phyloP scores from a whole-genome alignment of 2,329 filamentous ascomycete species.

The Pseudocercospora cruenta region DNA sequence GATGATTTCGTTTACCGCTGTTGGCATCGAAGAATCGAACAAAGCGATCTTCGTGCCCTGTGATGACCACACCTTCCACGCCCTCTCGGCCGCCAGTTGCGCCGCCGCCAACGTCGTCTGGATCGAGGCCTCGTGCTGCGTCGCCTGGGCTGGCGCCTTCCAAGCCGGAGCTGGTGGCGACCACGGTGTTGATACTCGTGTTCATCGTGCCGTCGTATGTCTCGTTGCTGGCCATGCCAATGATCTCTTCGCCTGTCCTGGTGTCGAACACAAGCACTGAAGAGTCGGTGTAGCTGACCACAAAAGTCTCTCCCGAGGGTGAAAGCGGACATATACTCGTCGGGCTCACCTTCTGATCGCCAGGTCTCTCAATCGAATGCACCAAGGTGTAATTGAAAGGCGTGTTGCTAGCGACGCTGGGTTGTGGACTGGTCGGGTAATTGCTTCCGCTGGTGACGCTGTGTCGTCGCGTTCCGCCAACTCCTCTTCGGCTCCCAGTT shows the following conservation, averaged over 20 bases:
- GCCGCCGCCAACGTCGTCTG: slow-evolving; percentile 74
- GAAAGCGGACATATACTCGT: slow-evolving; percentile 94
- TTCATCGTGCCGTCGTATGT: slow-evolving; percentile 87
- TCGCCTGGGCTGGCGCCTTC: slow-evolving; percentile 64
- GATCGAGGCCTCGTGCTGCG: slow-evolving; percentile 67
- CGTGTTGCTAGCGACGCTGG: slow-evolving; percentile 79
- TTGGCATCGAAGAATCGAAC: slow-evolving; percentile 98
- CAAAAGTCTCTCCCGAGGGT: slow-evolving; percentile 80
- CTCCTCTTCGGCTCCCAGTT: slow-evolving; percentile 68
- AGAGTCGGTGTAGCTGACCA: slow-evolving; percentile 89
- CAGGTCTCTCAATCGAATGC: slow-evolving; percentile 76
- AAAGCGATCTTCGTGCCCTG: slow-evolving; percentile 93
- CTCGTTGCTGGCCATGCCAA: slow-evolving; percentile 89
- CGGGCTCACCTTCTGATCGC: slow-evolving; percentile 62
- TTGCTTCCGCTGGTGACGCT: slow-evolving; percentile 93
- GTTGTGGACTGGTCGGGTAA: slow-evolving; percentile 87
- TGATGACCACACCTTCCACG: slow-evolving; percentile 92
- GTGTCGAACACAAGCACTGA: slow-evolving; percentile 92
- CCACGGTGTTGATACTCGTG: slow-evolving; percentile 85
- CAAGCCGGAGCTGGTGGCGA: slow-evolving; percentile 75
- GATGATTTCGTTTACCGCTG: slow-evolving; percentile 72
- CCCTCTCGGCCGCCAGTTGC: slow-evolving; percentile 77
- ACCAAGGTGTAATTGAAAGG: slow-evolving; percentile 88
- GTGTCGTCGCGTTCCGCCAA: slow-evolving; percentile 78
- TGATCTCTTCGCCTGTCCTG: slow-evolving; percentile 84